Conservation (phyloP, 805 yeast genomes). For the Brettanomyces naardenensis region DNA sequence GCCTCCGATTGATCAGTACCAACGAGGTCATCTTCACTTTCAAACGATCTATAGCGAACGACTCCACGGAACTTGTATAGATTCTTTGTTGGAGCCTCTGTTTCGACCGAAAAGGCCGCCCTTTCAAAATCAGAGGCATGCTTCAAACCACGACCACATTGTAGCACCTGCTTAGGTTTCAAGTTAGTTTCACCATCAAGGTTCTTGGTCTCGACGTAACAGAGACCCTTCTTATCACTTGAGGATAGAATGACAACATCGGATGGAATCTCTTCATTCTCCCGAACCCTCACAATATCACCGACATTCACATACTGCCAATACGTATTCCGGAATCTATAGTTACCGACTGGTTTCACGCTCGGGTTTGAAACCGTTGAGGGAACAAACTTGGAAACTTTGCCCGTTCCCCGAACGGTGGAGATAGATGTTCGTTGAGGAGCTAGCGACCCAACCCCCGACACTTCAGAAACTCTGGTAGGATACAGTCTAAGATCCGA, state of each 20-base stretch:
- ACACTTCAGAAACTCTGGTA: not conserved
- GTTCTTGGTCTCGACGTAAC: conserved; percentile 63
- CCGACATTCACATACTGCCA: conserved; percentile 75
- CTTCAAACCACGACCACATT: conserved; percentile 41
- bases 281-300: conserved; percentile 60
- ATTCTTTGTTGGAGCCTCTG: conserved; percentile 65
- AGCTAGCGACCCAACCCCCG: conserved; percentile 9
- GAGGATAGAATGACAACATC: conserved; percentile 59
- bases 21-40: conserved; percentile 22
- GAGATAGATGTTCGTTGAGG: conserved; percentile 11
- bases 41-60: conserved; percentile 38
- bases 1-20: conserved; percentile 40
- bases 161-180: conserved; percentile 48
- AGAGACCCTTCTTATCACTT: conserved; percentile 59
- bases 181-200: conserved; percentile 73
- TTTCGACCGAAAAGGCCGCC: conserved; percentile 52
- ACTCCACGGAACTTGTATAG: conserved; percentile 64
- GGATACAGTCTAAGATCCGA: not conserved
- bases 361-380: conserved; percentile 27
- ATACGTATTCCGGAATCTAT: conserved; percentile 21
- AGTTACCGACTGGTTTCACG: conserved; percentile 23
- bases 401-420: conserved; percentile 10
- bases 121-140: conserved; percentile 54
- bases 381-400: conserved; percentile 17
- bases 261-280: conserved; percentile 76